Evolutionary conservation across 2,329 filamentous ascomycete genomes (phyloP).

Genomic region (Pezicula neosporulosa): DNA sequence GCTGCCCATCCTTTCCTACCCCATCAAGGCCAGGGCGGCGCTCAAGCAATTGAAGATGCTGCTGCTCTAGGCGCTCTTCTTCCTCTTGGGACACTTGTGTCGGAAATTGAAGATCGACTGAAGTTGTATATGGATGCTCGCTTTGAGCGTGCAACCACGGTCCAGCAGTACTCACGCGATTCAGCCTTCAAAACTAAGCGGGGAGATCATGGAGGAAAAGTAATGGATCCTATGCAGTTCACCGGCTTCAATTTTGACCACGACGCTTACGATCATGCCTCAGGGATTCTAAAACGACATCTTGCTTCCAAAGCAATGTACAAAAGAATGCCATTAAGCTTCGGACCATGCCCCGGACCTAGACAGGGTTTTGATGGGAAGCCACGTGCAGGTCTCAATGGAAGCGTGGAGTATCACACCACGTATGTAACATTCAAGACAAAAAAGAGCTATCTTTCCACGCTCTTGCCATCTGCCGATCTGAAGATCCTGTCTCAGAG

Average conservation of each 20-base stretch:
- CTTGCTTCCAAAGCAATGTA: slow-evolving; percentile 44
- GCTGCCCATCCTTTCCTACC: slow-evolving; percentile 67
- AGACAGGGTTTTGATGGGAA: slow-evolving; percentile 24
- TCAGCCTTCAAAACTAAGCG: slow-evolving; percentile 8
- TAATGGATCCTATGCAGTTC: slow-evolving; percentile 38
- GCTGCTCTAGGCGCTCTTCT: slow-evolving; percentile 56
- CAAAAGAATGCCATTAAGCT: slow-evolving; percentile 38
- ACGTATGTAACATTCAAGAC: slow-evolving; percentile 27
- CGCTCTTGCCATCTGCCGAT: background rate
- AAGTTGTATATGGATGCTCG: slow-evolving; percentile 56
- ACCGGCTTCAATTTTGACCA: slow-evolving; percentile 41
- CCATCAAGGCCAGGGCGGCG: slow-evolving; percentile 60
- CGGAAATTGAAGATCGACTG: slow-evolving; percentile 51
- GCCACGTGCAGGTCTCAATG: slow-evolving; percentile 32
- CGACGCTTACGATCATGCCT: slow-evolving; percentile 47
- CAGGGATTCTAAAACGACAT: slow-evolving; percentile 31
- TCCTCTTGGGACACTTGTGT: slow-evolving; percentile 36
- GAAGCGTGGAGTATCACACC: slow-evolving; percentile 26
- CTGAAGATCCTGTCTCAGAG: slow-evolving; percentile 15
- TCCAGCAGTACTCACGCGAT: slow-evolving; percentile 55
- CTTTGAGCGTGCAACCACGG: slow-evolving; percentile 50
- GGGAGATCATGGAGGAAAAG: slow-evolving; percentile 8
- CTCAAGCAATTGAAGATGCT: slow-evolving; percentile 64
- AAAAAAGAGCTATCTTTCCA: slow-evolving; percentile 2
- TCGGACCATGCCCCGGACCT: slow-evolving; percentile 28